Conservation (phyloP, 202 grass and related monocot genomes). For the Cymbopogon flexuosus region DNA sequence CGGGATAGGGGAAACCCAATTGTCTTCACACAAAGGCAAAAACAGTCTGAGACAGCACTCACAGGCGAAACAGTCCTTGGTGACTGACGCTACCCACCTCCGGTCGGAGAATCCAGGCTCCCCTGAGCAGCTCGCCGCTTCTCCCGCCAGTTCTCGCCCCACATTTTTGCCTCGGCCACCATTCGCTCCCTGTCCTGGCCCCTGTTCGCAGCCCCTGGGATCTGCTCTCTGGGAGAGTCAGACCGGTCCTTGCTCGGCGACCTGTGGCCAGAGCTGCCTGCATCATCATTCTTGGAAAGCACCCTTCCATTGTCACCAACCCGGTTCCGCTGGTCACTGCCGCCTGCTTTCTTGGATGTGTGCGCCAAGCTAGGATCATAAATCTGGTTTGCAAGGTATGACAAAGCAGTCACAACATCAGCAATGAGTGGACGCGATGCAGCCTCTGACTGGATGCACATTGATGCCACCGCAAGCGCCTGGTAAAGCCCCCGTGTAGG, state of each 20-base stretch:
- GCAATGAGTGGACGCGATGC: slow-evolving; percentile 65
- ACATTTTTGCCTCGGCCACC: slow-evolving; percentile 92
- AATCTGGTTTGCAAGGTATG: slow-evolving; percentile 58
- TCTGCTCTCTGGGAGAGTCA: slow-evolving; percentile 41
- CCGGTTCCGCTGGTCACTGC: slow-evolving; percentile 31
- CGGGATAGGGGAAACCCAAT: slow-evolving; percentile 6
- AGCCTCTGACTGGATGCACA: slow-evolving; percentile 94
- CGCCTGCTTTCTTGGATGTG: slow-evolving; percentile 25
- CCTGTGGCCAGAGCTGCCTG: slow-evolving; percentile 44
- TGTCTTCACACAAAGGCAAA: slow-evolving; percentile 25
- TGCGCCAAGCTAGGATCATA: slow-evolving; percentile 45
- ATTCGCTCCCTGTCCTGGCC: slow-evolving; percentile 66
- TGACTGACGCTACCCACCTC: slow-evolving; percentile 33
- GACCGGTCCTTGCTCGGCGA: slow-evolving; percentile 36
- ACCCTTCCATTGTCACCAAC: slow-evolving; percentile 32
- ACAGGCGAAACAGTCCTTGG: not conserved
- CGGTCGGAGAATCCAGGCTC: slow-evolving; percentile 47
- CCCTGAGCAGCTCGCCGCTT: slow-evolving; percentile 65
- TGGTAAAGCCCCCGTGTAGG: slow-evolving; percentile 80
- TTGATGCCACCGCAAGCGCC: slow-evolving; percentile 74
- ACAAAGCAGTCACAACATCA: slow-evolving; percentile 78
- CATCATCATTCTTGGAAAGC: slow-evolving; percentile 39
- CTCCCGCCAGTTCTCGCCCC: slow-evolving; percentile 86
- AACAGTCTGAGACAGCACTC: slow-evolving; percentile 10
- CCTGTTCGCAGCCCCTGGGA: slow-evolving; percentile 29